A percentile compares a stretch with the other conserved stretches of the same genome.
phyloP scores from a whole-genome alignment of 148 eudicot genomes.

The Salicornia ramosissima region DNA sequence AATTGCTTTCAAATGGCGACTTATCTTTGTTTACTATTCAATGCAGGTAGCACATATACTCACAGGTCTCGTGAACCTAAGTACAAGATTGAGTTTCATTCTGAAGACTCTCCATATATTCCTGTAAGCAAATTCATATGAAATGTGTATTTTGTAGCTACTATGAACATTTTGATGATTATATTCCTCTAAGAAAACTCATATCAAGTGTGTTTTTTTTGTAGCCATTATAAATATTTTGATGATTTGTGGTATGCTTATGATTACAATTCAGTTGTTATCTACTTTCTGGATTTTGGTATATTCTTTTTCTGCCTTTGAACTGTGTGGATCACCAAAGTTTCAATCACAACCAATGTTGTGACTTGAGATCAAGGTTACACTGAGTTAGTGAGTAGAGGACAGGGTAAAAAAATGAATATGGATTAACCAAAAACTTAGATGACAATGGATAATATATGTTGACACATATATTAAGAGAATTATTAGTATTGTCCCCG shows the following conservation, averaged over 20 bases:
- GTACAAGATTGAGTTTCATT: conserved; percentile 72
- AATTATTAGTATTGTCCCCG: too few relatives aligned
- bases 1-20: not conserved
- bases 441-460: too few relatives aligned
- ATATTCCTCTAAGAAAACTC: conserved; percentile 60
- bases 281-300: not conserved
- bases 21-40: not conserved
- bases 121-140: conserved; percentile 52
- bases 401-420: too few relatives aligned
- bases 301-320: conserved; percentile 4
- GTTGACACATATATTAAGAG: too few relatives aligned
- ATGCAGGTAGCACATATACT: conserved; percentile 55
- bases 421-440: too few relatives aligned
- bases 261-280: not conserved
- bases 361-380: too few relatives aligned
- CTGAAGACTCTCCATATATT: conserved; percentile 63
- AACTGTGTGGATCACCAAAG: not conserved
- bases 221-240: not conserved
- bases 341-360: not conserved
- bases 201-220: not conserved
- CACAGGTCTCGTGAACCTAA: conserved; percentile 82
- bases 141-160: conserved; percentile 2
- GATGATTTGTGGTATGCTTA: not conserved
- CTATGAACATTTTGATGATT: not conserved
- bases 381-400: too few relatives aligned